phyloP scores from a whole-genome alignment of 345 rosid genomes.

The Triadica sebifera region DNA sequence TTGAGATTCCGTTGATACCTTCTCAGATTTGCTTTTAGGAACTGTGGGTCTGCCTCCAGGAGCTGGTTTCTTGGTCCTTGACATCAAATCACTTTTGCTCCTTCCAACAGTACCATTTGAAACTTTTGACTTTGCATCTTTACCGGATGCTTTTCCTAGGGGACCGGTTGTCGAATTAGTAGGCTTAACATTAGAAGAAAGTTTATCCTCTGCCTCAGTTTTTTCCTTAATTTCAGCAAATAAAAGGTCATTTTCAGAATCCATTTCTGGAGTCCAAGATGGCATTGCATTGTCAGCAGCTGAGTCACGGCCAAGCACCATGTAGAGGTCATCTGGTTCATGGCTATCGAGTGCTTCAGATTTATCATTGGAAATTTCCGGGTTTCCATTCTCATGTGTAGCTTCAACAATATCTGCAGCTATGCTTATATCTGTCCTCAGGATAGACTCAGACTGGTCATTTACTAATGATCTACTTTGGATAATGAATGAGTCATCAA shows the following conservation, averaged over 20 bases:
- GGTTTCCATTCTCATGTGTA: conserved; percentile 36
- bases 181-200: conserved; percentile 25
- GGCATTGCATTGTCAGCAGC: conserved; percentile 37
- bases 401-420: conserved; percentile 56
- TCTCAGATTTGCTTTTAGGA: conserved; percentile 59
- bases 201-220: conserved; percentile 31
- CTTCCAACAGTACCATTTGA: conserved; percentile 42
- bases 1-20: conserved; percentile 37
- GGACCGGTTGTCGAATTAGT: too few relatives aligned
- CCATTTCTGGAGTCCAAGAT: conserved; percentile 82
- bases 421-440: conserved; percentile 59
- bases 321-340: conserved; percentile 93
- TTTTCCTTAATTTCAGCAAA: conserved; percentile 39
- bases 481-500: conserved; percentile 91
- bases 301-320: conserved; percentile 79
- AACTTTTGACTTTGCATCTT: conserved; percentile 53
- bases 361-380: conserved; percentile 34
- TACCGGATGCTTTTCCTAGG: conserved; percentile 38
- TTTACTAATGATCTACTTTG: conserved; percentile 48
- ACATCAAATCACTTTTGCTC: conserved; percentile 43
- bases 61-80: conserved; percentile 57
- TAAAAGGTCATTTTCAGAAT: conserved; percentile 50
- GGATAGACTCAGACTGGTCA: conserved; percentile 41
- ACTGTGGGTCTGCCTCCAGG: conserved; percentile 53
- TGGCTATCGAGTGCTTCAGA: conserved; percentile 21